Conservation (phyloP, 108 stramenopile species). For the Pseudonitzschia multiseries region DNA sequence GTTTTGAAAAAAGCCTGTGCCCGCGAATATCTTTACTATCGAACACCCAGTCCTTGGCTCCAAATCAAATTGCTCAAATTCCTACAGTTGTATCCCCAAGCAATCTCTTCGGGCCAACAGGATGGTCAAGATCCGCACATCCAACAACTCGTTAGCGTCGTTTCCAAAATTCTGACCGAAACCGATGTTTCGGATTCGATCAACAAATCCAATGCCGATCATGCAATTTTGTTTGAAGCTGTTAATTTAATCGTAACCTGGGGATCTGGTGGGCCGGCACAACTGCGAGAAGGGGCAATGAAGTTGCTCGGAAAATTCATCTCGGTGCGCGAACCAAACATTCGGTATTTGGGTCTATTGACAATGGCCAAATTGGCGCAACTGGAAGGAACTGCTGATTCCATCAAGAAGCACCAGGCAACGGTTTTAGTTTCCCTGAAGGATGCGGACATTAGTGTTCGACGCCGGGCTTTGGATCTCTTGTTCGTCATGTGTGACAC, state of each 20-base stretch:
- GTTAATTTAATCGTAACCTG: constrained; percentile 92
- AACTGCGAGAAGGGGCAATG: constrained; percentile 87
- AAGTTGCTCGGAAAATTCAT: constrained; percentile 93
- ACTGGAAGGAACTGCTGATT: constrained; percentile 81
- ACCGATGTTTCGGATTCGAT: constrained; percentile 93
- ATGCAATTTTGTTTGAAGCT: constrained; percentile 95
- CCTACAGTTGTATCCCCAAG: constrained; percentile 90
- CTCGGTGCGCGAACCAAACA: constrained; percentile 92
- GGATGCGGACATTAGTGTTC: constrained; percentile 95
- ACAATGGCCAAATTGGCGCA: constrained; percentile 95
- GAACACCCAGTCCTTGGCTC: constrained; percentile 92
- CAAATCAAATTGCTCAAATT: constrained; percentile 95
- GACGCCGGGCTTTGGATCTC: constrained; percentile 92
- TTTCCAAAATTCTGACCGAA: constrained; percentile 87
- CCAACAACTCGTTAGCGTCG: constrained; percentile 76
- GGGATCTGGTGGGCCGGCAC: constrained; percentile 72
- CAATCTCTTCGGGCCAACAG: constrained; percentile 43
- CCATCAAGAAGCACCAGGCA: constrained; percentile 87
- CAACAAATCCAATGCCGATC: constrained; percentile 97
- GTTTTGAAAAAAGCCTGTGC: constrained; percentile 86
- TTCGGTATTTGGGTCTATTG: constrained; percentile 94
- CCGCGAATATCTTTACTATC: constrained; percentile 94
- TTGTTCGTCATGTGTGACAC: constrained; percentile 97
- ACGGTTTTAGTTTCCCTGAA: constrained; percentile 92
- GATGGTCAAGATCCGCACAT: constrained; percentile 64